phyloP scores from a whole-genome alignment of 1,139 yeast species.

The Trichomonascaceae sp. region DNA sequence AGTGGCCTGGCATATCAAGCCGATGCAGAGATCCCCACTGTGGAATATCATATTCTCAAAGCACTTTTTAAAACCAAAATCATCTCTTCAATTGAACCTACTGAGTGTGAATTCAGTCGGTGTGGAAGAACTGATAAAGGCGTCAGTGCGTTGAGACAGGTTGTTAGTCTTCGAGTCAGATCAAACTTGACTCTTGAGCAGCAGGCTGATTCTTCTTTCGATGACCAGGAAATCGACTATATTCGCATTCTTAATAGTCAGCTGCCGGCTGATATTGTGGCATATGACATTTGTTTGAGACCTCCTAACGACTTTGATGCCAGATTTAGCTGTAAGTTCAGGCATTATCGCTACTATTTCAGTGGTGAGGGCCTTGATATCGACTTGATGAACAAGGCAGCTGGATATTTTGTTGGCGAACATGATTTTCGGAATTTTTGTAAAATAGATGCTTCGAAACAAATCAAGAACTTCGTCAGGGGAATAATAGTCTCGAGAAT shows the following conservation, averaged over 20 bases:
- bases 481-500: constrained; percentile 37
- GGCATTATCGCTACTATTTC: constrained; percentile 85
- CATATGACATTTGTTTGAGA: constrained; percentile 75
- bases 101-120: constrained; percentile 65
- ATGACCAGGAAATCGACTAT: constrained; percentile 68
- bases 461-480: constrained; percentile 68
- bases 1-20: constrained; percentile 80
- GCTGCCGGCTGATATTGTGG: constrained; percentile 72
- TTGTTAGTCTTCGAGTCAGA: constrained; percentile 70
- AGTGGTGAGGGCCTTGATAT: constrained; percentile 49
- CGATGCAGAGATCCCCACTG: constrained; percentile 71
- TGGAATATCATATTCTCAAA: constrained; percentile 67
- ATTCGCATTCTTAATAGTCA: constrained; percentile 66
- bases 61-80: constrained; percentile 66
- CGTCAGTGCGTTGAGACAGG: constrained; percentile 96
- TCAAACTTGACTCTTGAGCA: constrained; percentile 55
- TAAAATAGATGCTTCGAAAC: constrained; percentile 90
- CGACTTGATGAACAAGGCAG: constrained; percentile 64
- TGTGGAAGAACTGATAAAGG: constrained; percentile 98
- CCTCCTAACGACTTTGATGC: constrained; percentile 88
- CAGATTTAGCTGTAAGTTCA: constrained; percentile 73
- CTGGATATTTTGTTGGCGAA: constrained; percentile 56
- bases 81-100: constrained; percentile 54
- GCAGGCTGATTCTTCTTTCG: constrained; percentile 51
- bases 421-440: constrained; percentile 95